Conservation (phyloP, 176 grass and related monocot species). For the Alloteropsis semialata region DNA sequence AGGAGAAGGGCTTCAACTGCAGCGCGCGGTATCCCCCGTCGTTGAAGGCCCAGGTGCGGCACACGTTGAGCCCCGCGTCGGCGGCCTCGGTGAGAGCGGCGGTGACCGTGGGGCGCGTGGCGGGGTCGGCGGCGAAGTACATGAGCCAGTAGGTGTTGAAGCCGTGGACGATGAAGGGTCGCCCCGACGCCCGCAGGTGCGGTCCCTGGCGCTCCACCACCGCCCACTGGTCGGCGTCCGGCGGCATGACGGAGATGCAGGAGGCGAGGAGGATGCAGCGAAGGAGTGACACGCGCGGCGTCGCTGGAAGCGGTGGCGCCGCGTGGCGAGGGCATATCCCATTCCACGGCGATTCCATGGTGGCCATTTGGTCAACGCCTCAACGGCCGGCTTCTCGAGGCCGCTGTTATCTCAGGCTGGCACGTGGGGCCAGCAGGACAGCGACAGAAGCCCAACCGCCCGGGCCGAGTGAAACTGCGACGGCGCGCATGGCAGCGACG, state of each 20-base stretch:
- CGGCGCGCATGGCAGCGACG: too few relatives aligned
- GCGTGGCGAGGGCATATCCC: neutral
- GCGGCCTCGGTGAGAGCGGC: conserved; percentile 52
- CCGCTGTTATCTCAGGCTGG: neutral
- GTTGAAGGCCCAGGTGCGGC: conserved; percentile 87
- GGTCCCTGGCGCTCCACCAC: conserved; percentile 49
- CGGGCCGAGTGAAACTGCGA: too few relatives aligned
- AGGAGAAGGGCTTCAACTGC: conserved; percentile 51
- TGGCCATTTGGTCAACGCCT: neutral
- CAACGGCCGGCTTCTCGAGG: neutral
- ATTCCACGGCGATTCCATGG: neutral
- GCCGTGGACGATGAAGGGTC: conserved; percentile 68
- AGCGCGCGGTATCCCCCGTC: conserved; percentile 72
- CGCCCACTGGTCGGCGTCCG: conserved; percentile 34
- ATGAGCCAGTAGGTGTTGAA: conserved; percentile 91
- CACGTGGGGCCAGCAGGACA: neutral
- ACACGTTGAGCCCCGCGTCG: conserved; percentile 58
- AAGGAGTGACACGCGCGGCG: conserved; percentile 3
- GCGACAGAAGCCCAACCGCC: too few relatives aligned
- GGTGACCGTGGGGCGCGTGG: conserved; percentile 40
- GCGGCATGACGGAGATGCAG: neutral
- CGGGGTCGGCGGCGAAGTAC: conserved; percentile 62
- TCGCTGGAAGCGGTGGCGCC: neutral
- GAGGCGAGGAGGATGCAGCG: conserved; percentile 11
- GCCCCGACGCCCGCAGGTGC: conserved; percentile 38